A percentile compares a stretch with the other conserved stretches of the same genome.
phyloP scores from a whole-genome alignment of 179 eudicot genomes.

The Nepenthes alata region DNA sequence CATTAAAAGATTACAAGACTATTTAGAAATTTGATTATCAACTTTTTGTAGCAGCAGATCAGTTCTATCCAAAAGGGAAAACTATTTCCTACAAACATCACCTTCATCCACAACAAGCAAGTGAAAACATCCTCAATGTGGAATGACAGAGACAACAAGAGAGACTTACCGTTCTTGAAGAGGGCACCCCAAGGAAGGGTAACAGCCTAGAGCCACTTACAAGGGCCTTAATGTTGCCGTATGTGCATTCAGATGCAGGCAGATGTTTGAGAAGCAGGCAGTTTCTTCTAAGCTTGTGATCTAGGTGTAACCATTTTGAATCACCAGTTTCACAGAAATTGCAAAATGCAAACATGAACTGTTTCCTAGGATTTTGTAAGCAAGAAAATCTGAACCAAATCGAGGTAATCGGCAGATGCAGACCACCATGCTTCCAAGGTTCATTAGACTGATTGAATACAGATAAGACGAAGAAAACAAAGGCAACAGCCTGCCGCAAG shows the following conservation, averaged over 20 bases:
- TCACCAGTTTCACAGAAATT: constrained; percentile 35
- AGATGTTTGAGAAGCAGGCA: constrained; percentile 50
- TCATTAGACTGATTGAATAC: constrained; percentile 33
- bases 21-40: too few species aligned
- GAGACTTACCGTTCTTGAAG: constrained; percentile 39
- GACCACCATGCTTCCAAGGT: constrained; percentile 23
- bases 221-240: constrained; percentile 66
- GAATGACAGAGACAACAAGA: background rate
- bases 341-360: constrained; percentile 44
- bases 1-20: too few species aligned
- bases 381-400: constrained; percentile 48
- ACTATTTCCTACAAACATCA: too few species aligned
- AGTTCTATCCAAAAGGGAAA: too few species aligned
- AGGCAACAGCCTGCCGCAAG: constrained; percentile 55
- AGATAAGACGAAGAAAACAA: constrained; percentile 41
- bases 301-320: constrained; percentile 57
- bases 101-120: too few species aligned
- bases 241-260: constrained; percentile 74
- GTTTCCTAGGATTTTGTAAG: constrained; percentile 36
- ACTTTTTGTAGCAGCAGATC: too few species aligned
- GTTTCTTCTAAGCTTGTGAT: constrained; percentile 38
- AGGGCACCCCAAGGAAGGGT: constrained; percentile 10
- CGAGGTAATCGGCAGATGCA: constrained; percentile 67
- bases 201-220: constrained; percentile 23
- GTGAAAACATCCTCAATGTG: too few species aligned